These are phyloP conservation scores for Penicillium subrubescens DNA, from an alignment of 495 filamentous ascomycete species.

Conservation along the genomic window DNA sequence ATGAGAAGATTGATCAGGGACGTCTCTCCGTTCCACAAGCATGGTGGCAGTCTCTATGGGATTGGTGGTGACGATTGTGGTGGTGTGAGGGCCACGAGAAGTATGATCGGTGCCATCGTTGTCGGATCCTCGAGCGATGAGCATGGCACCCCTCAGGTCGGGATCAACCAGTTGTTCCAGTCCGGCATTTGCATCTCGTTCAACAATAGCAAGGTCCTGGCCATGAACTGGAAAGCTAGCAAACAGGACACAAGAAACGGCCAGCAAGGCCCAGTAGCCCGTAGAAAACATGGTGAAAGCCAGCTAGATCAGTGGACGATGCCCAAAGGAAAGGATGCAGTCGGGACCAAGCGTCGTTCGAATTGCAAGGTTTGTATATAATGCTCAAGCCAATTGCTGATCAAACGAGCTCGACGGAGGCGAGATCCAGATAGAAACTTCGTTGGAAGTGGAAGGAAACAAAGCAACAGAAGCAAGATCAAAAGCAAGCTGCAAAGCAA, in stretches of 20 bases:
- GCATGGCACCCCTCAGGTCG: not conserved
- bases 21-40: no score
- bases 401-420: not conserved
- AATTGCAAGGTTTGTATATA: not conserved
- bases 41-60: no score
- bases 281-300: slow-evolving; percentile 20
- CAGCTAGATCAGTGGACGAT: not conserved
- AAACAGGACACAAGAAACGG: slow-evolving; percentile 20
- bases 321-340: not conserved
- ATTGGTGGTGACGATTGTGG: no score
- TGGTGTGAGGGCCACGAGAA: no score
- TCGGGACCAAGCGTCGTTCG: not conserved
- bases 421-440: not conserved
- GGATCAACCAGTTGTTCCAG: slow-evolving; percentile 7
- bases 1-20: no score
- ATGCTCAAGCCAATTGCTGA: not conserved
- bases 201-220: slow-evolving; percentile 4
- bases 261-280: slow-evolving; percentile 20
- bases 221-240: slow-evolving; percentile 10
- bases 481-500: slow-evolving; percentile 6
- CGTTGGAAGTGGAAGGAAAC: not conserved
- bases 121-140: not conserved
- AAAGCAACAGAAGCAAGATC: not conserved
- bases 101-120: no score
- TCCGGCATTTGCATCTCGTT: not conserved